These are phyloP conservation scores for Lasiosphaeria hispida DNA, from an alignment of 495 filamentous ascomycete species.

Conservation along the genomic window DNA sequence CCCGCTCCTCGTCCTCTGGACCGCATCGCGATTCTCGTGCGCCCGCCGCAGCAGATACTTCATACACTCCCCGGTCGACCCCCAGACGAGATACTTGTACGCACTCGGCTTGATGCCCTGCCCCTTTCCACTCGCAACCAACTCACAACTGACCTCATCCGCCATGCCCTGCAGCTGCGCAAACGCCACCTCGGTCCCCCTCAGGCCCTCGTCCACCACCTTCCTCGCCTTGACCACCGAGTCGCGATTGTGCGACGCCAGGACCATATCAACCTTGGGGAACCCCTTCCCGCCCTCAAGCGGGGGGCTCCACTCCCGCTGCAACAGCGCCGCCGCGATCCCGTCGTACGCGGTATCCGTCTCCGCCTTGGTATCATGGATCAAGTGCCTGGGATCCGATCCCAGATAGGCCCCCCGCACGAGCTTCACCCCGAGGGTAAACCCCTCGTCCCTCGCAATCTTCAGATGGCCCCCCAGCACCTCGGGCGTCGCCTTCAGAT, in stretches of 20 bases:
- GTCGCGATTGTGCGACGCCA: conserved; percentile 90
- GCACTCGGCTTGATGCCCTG: conserved; percentile 49
- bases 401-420: conserved; percentile 89
- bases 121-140: conserved; percentile 49
- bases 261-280: conserved; percentile 66
- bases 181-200: conserved; percentile 65
- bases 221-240: conserved; percentile 69
- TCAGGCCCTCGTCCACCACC: conserved; percentile 30
- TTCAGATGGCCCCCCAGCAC: conserved; percentile 67
- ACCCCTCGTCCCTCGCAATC: conserved; percentile 62
- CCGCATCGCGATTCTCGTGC: conserved; percentile 88
- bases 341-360: conserved; percentile 54
- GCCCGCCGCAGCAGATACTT: conserved; percentile 84
- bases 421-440: conserved; percentile 83
- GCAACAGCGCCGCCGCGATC: conserved; percentile 38
- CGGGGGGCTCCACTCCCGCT: conserved; percentile 47
- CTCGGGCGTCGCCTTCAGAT: conserved; percentile 67
- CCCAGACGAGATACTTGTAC: conserved; percentile 93
- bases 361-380: conserved; percentile 78
- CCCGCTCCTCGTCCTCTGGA: conserved; percentile 71
- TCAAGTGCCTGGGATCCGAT: conserved; percentile 72
- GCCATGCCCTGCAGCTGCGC: conserved; percentile 97
- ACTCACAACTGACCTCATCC: conserved; percentile 84
- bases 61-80: conserved; percentile 87
- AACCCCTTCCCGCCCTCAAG: conserved; percentile 46